Evolutionary conservation across 352 stramenopile genomes (phyloP).

Genomic region (Phytopythium vexans): DNA sequence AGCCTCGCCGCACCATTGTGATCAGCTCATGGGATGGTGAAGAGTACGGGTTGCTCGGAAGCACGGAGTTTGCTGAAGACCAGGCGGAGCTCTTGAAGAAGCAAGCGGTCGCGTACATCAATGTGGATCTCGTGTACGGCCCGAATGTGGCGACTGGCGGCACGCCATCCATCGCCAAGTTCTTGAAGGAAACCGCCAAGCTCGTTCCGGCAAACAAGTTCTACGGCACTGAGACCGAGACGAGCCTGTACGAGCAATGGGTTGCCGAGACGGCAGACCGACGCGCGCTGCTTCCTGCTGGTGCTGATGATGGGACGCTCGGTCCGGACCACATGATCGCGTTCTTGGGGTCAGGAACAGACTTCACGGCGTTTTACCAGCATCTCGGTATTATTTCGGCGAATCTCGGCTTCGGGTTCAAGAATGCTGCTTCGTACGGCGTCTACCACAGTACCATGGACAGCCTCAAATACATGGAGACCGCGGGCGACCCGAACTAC

Average conservation of each 20-base stretch:
- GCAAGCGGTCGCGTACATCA: constrained; percentile 51
- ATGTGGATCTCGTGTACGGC: constrained; percentile 55
- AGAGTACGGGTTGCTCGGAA: constrained; percentile 59
- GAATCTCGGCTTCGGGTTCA: constrained; percentile 41
- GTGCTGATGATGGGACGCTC: constrained; percentile 12
- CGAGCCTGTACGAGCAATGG: constrained; percentile 10
- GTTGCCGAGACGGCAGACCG: background rate
- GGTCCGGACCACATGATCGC: constrained; percentile 27
- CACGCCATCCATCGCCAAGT: constrained; percentile 36
- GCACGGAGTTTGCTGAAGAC: constrained; percentile 52
- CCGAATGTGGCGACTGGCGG: constrained; percentile 24
- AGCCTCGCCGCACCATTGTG: constrained; percentile 66
- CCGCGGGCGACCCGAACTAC: constrained; percentile 51
- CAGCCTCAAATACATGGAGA: constrained; percentile 69
- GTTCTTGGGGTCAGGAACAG: constrained; percentile 38
- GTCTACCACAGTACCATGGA: constrained; percentile 84
- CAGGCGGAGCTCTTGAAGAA: constrained; percentile 24
- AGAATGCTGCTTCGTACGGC: constrained; percentile 27
- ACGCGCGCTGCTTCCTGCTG: background rate
- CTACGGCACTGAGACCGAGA: constrained; percentile 7
- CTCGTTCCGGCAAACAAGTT: constrained; percentile 25
- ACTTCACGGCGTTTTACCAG: constrained; percentile 71
- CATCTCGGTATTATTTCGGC: constrained; percentile 68
- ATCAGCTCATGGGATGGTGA: constrained; percentile 72
- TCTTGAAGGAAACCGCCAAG: constrained; percentile 29